phyloP scores from a whole-genome alignment of 1,284 basidiomycete genomes.

The Fomitopsis betulina region DNA sequence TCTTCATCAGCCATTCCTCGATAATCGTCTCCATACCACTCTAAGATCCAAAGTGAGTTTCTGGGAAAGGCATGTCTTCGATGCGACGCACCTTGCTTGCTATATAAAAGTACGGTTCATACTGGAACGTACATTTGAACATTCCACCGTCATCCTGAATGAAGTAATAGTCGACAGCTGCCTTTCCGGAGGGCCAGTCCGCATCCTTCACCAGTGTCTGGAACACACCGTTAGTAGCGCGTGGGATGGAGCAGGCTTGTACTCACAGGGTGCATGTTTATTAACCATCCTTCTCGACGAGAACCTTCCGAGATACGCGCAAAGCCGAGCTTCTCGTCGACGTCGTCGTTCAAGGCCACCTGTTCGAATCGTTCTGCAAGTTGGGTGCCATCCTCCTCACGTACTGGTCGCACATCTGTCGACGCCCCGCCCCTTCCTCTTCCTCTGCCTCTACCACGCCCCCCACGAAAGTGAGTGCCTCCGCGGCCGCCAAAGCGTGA shows the following conservation, averaged over 20 bases:
- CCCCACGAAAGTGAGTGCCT: conserved; percentile 31
- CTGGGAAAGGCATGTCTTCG: not conserved
- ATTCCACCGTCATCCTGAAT: conserved; percentile 95
- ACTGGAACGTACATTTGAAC: conserved; percentile 93
- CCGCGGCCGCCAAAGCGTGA: conserved; percentile 34
- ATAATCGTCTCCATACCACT: conserved; percentile 84
- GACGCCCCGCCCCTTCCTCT: conserved; percentile 40
- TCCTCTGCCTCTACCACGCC: conserved; percentile 50
- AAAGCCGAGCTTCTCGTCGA: conserved; percentile 95
- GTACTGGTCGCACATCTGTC: conserved; percentile 41
- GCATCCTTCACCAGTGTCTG: conserved; percentile 85
- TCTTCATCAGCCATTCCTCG: conserved; percentile 95
- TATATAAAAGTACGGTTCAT: conserved; percentile 95
- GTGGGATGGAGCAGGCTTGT: not conserved
- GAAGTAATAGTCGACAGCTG: conserved; percentile 96
- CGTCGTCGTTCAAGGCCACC: conserved; percentile 72
- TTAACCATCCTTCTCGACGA: conserved; percentile 84
- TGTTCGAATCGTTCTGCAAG: conserved; percentile 82
- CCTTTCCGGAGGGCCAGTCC: conserved; percentile 75
- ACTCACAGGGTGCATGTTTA: conserved; percentile 97
- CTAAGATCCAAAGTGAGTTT: conserved; percentile 35
- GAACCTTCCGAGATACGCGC: conserved; percentile 71
- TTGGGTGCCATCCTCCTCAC: conserved; percentile 85
- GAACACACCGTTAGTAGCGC: not conserved
- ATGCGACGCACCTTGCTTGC: conserved; percentile 72